These are phyloP conservation scores for Nannochloropsis granulata DNA, from an alignment of 108 stramenopile species.

Conservation along the genomic window DNA sequence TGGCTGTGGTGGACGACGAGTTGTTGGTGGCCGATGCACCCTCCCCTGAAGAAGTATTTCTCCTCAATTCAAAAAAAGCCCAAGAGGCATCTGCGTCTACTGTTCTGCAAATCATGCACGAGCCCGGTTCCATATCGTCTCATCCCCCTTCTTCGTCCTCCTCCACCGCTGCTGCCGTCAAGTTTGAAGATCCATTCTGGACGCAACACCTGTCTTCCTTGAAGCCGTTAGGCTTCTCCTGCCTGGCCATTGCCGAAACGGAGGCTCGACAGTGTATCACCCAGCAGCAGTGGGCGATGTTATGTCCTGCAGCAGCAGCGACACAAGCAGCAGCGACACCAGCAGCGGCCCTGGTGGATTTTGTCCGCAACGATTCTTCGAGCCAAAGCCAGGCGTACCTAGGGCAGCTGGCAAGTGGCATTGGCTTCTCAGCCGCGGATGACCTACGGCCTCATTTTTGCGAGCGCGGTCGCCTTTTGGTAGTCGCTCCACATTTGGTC, in stretches of 20 bases:
- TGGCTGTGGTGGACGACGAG: constrained; percentile 30
- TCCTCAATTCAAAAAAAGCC: constrained; percentile 13
- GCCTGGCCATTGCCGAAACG: constrained; percentile 13
- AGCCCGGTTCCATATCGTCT: not conserved
- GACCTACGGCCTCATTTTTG: not conserved
- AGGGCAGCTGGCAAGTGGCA: not conserved
- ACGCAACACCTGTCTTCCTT: constrained; percentile 24
- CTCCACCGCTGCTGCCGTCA: constrained; percentile 6
- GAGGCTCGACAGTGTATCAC: not conserved
- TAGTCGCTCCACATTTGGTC: constrained; percentile 31
- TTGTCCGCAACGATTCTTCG: not conserved
- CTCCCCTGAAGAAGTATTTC: constrained; percentile 27
- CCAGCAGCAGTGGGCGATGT: not conserved
- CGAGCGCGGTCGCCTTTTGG: constrained; percentile 19
- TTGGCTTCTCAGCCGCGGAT: not conserved
- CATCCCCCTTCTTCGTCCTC: not conserved
- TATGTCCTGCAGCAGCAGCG: not conserved
- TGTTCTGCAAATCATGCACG: not conserved
- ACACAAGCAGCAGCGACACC: not conserved
- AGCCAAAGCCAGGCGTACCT: not conserved
- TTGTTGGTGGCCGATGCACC: constrained; percentile 23
- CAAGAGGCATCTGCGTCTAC: not conserved
- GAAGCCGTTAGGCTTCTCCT: constrained; percentile 28
- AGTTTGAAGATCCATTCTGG: constrained; percentile 28
- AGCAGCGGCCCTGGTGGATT: not conserved